Percentiles rank a stretch among this genome's conserved stretches.
phyloP scores from a whole-genome alignment of 2,329 filamentous ascomycete species.

The Pestalotiopsis sp. region DNA sequence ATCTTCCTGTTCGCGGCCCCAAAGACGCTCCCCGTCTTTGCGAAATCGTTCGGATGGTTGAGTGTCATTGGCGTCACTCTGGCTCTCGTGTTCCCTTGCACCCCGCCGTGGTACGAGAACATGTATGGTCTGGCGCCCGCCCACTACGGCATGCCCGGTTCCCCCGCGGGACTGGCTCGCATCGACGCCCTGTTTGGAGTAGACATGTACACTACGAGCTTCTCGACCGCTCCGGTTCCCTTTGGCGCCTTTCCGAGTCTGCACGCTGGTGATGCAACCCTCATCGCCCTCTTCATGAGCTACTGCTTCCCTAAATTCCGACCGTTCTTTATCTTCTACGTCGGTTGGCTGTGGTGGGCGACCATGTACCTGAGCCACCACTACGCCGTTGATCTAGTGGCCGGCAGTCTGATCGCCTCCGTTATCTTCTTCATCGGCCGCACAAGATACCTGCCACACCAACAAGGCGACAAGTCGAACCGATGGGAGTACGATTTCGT shows the following conservation, averaged over 20 bases:
- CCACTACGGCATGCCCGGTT: conserved; percentile 87
- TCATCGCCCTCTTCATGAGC: conserved; percentile 91
- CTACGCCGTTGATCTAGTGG: conserved; percentile 91
- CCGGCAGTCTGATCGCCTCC: conserved; percentile 76
- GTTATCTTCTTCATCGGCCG: conserved; percentile 81
- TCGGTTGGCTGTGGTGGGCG: conserved; percentile 95
- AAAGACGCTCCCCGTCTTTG: conserved; percentile 80
- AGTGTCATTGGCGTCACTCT: conserved; percentile 85
- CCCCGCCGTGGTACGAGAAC: conserved; percentile 96
- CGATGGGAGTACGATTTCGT: conserved; percentile 97
- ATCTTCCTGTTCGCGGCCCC: conserved; percentile 91
- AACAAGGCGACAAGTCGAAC: conserved; percentile 81
- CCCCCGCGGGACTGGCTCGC: conserved; percentile 83
- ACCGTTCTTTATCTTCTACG: conserved; percentile 78
- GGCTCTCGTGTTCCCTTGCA: conserved; percentile 89
- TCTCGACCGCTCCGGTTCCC: conserved; percentile 85
- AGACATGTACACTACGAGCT: conserved; percentile 90
- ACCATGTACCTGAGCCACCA: conserved; percentile 98
- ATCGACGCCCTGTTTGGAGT: conserved; percentile 89
- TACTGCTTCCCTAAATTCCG: conserved; percentile 85
- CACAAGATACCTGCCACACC: conserved; percentile 75
- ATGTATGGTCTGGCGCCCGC: conserved; percentile 86
- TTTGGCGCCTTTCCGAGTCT: conserved; percentile 95
- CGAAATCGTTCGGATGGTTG: conserved; percentile 88
- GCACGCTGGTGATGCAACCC: conserved; percentile 84